Evolutionary conservation across 306 rosid genomes (phyloP).

Genomic region (Calophaca sinica): DNA sequence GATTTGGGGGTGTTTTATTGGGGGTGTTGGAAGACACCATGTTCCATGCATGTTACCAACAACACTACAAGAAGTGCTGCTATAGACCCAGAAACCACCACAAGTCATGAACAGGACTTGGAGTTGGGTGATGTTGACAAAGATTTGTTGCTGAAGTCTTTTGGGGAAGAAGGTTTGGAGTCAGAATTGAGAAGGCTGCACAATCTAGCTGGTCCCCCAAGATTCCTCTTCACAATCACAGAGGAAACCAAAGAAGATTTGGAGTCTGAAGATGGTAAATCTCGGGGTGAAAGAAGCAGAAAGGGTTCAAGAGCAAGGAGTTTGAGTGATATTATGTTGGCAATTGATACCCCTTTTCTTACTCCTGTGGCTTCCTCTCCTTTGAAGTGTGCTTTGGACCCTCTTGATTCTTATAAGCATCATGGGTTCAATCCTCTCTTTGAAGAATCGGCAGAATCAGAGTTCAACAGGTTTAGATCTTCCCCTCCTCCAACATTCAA

Average conservation of each 20-base stretch:
- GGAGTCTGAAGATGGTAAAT: slow-evolving; percentile 84
- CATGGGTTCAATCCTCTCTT: slow-evolving; percentile 82
- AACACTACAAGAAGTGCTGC: no score
- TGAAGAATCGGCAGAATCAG: slow-evolving; percentile 66
- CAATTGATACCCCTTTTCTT: slow-evolving; percentile 62
- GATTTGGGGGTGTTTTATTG: slow-evolving; percentile 63
- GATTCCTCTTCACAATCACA: slow-evolving; percentile 86
- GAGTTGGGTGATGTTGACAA: slow-evolving; percentile 58
- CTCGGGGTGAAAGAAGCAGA: slow-evolving; percentile 69
- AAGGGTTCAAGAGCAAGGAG: slow-evolving; percentile 78
- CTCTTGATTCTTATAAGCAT: slow-evolving; percentile 61
- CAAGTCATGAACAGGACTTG: slow-evolving; percentile 56
- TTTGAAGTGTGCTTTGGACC: slow-evolving; percentile 55
- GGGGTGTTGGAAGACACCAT: slow-evolving; percentile 59
- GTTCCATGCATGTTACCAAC: slow-evolving; percentile 29
- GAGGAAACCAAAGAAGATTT: slow-evolving; percentile 92
- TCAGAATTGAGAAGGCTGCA: slow-evolving; percentile 89
- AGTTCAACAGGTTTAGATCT: slow-evolving; percentile 65
- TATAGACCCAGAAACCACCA: slow-evolving; percentile 42
- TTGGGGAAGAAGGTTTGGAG: slow-evolving; percentile 72
- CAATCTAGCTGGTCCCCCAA: slow-evolving; percentile 84
- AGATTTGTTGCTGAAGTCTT: slow-evolving; percentile 56
- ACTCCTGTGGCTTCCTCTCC: slow-evolving; percentile 68
- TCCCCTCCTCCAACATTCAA: slow-evolving; percentile 91
- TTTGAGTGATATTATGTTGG: slow-evolving; percentile 62